phyloP scores from a whole-genome alignment of 2,329 filamentous ascomycete species.

The Pseudogymnoascus sp. region DNA sequence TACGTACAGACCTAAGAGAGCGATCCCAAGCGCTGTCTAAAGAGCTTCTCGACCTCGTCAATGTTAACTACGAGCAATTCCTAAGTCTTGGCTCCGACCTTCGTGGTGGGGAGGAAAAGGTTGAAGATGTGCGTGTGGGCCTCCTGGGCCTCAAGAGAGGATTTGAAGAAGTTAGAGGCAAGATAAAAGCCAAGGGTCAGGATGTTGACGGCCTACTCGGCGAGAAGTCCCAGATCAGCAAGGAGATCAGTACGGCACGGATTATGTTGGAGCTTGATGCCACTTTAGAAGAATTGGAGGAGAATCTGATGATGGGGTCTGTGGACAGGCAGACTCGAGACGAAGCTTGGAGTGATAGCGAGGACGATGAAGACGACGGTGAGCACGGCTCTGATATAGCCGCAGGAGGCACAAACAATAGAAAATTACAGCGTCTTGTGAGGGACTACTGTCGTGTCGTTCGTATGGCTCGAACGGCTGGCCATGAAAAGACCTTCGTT shows the following conservation, averaged over 20 bases:
- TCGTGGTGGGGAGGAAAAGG: conserved; percentile 79
- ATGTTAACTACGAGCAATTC: conserved; percentile 90
- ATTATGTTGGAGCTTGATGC: conserved; percentile 61
- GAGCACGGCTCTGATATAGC: conserved; percentile 21
- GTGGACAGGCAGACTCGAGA: conserved; percentile 21
- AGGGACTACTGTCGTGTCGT: conserved; percentile 49
- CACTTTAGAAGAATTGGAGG: conserved; percentile 54
- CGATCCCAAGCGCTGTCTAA: conserved; percentile 70
- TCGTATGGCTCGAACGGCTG: conserved; percentile 41
- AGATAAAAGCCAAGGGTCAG: conserved; percentile 52
- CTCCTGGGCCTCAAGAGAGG: conserved; percentile 78
- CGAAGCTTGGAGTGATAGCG: conserved; percentile 29
- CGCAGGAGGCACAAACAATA: conserved; percentile 23
- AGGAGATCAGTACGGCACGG: conserved; percentile 52
- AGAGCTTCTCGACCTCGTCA: conserved; percentile 89
- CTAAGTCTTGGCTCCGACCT: conserved; percentile 73
- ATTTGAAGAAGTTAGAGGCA: conserved; percentile 61
- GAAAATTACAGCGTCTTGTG: conserved; percentile 43
- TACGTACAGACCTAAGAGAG: conserved; percentile 76
- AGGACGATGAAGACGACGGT: conserved; percentile 31
- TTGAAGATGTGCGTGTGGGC: conserved; percentile 83
- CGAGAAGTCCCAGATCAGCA: conserved; percentile 58
- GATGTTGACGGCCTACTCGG: conserved; percentile 54
- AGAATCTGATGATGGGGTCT: conserved; percentile 46
- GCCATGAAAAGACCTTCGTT: conserved; percentile 54